phyloP scores from a whole-genome alignment of 2,329 filamentous ascomycete species.

The Monilinia fructicola region DNA sequence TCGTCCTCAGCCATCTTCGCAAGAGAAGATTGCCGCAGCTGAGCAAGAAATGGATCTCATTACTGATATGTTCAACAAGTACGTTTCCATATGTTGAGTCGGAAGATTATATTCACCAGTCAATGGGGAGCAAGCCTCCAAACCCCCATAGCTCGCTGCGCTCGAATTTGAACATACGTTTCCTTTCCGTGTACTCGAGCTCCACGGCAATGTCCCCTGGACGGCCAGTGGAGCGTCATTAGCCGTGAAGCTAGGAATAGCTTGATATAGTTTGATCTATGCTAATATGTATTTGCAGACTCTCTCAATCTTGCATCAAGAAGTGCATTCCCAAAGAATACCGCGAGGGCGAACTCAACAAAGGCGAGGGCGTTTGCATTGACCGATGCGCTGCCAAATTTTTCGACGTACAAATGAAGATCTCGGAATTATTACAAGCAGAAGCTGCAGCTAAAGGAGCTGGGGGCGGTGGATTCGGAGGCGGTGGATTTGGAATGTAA shows the following conservation, averaged over 20 bases:
- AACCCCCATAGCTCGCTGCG: neutral
- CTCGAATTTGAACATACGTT: neutral
- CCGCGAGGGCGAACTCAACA: constrained; percentile 95
- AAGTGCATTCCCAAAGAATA: constrained; percentile 94
- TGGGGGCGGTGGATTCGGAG: constrained; percentile 50
- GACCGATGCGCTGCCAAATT: constrained; percentile 98
- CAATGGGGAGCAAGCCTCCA: neutral
- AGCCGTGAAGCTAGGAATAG: neutral
- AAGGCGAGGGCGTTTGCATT: constrained; percentile 97
- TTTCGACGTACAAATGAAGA: constrained; percentile 97
- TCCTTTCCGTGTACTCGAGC: constrained; percentile 4
- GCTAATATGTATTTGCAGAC: constrained; percentile 49
- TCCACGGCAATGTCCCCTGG: neutral
- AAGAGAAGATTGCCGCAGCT: constrained; percentile 94
- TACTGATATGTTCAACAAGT: constrained; percentile 98
- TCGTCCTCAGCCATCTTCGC: constrained; percentile 83
- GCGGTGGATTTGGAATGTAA: constrained; percentile 46
- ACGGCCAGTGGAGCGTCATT: neutral
- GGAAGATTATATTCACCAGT: constrained; percentile 9
- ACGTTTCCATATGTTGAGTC: constrained; percentile 38
- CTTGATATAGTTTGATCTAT: neutral
- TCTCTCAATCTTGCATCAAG: constrained; percentile 83
- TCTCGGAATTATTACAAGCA: constrained; percentile 92
- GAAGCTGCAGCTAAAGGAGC: constrained; percentile 70
- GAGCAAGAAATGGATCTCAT: constrained; percentile 98